Evolutionary conservation across 768 basidiomycete species (phyloP).

Genomic region (Daedalea quercina): DNA sequence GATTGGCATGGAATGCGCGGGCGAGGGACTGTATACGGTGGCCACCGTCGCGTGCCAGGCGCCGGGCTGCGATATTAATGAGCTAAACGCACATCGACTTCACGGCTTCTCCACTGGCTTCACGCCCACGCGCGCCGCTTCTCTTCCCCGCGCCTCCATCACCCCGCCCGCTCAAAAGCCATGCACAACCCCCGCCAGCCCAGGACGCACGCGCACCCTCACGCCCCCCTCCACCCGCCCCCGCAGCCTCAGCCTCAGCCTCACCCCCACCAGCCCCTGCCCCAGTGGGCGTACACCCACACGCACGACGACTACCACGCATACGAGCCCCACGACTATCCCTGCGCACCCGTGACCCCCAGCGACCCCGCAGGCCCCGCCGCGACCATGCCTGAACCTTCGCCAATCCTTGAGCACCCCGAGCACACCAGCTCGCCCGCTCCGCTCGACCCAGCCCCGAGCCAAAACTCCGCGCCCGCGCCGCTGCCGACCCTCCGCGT

Average conservation of each 20-base stretch:
- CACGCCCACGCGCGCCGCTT: not conserved
- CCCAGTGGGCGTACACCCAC: no score
- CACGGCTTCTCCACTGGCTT: not conserved
- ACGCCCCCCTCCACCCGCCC: not conserved
- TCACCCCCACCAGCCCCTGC: no score
- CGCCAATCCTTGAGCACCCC: not conserved
- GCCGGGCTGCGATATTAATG: not conserved
- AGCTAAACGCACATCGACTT: not conserved
- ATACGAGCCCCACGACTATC: not conserved
- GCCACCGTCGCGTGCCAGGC: not conserved
- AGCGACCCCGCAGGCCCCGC: not conserved
- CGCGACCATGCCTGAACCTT: not conserved
- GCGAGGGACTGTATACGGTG: no score
- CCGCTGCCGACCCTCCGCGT: not conserved
- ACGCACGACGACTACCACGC: not conserved
- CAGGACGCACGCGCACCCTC: not conserved
- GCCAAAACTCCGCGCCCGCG: not conserved
- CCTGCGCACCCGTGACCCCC: not conserved
- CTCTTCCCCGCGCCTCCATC: not conserved
- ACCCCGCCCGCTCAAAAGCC: not conserved
- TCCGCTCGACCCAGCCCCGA: not conserved
- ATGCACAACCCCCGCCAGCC: not conserved
- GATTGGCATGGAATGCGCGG: no score
- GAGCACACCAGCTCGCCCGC: not conserved
- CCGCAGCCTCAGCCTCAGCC: not conserved